Base-by-base conservation (phyloP, 1,284 basidiomycete genomes). In the Cutaneotrichosporon curvatum region DNA sequence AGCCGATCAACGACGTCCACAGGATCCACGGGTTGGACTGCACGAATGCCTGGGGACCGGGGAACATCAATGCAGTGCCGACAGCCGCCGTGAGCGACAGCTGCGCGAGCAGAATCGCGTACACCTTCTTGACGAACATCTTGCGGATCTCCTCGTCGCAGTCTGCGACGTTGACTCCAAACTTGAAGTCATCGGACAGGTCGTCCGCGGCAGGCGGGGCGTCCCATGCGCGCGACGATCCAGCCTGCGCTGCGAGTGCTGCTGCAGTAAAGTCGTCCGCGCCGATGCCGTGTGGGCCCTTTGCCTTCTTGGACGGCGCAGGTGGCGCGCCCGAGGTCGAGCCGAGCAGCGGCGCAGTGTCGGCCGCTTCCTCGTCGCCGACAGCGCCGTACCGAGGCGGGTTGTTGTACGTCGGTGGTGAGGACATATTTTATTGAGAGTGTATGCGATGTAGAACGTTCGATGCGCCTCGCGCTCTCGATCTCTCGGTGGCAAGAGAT, bases 101-200 rank as follows among this genome's bases (percentile, higher is more conserved):
- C 55, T 72, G 70, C 19, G 62, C 55, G 40, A 68, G 63, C 5
- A 72, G 62, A 47, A 69, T 71, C 42, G 67, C 62, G 47, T 67
- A 67, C 28, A 70, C 65, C 48, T 72, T 71, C 20, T 70, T 56
- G 28, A 73, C 63, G 56, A 73, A 73, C 0, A 62, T 67, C 43
- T 68, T 59, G 36, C 72, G 59, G 47, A 70, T 72, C 33, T 56
- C 60, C 31, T 64, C 58, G 48, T 70, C 70, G 51, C 70, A 71
- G 51, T 71, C 70, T 8, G 60, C 60, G 28, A 72, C 70, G n/a
- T 53, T 58, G 9, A 70, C 65, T 11, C 69, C 70, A 28, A 70
- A 39, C 49, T 71, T 72, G 60, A 71, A 68, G 47, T 70, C 69
- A 41, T 72, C 68, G 7, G 68, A 60, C 7, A 66, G 40, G 37